Base-by-base conservation (phyloP, 2,329 filamentous ascomycete genomes). In the Rhynchosporium graminicola region DNA sequence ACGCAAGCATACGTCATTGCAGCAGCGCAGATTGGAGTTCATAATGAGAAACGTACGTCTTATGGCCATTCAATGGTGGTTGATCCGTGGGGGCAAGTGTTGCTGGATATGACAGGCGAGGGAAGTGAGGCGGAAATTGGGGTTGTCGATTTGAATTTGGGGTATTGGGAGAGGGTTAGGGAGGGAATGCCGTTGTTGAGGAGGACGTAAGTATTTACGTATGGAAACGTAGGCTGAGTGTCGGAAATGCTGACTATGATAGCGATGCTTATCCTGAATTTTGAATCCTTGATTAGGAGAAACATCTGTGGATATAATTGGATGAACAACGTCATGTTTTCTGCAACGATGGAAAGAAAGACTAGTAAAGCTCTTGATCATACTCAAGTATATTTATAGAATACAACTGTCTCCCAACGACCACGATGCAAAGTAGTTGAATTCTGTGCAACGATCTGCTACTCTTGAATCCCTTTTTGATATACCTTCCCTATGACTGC, bases 21-120 rank as follows among this genome's bases (percentile, higher is more conserved):
- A 9, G 88, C 93, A 0, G 94, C 92, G 45, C 93, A 97, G 76
- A 83, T 85, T 28, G 93, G 92, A 0, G 75, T 79, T 43, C 92
- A 84, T 66, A 92, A 92, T 69, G 84, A 86, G 65, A 91, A 87
- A 76, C 81, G 94, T 62, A 82, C 84, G 33, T 96, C 91, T 76
- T 97, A 95, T 77, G 94, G 94, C 0, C 88, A 91, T 74, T 91
- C 89, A 69, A 86, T 96, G 79, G 89, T 96, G 52, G 82, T 97
- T 31, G 88, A 91, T 74, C 93, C 94, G 0, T 97, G 92, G 92
- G 94, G 94, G 0, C 82, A 84, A 61, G 83, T 97, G 0, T 73
- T 91, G 46, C 82, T 87, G 3, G 82, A 88, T 71, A 80, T 88
- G 72, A 81, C 81, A 46, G 87, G 86, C 0, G 79, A 72, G 43